phyloP scores from a whole-genome alignment of 495 filamentous ascomycete species.

The Evernia prunastri region DNA sequence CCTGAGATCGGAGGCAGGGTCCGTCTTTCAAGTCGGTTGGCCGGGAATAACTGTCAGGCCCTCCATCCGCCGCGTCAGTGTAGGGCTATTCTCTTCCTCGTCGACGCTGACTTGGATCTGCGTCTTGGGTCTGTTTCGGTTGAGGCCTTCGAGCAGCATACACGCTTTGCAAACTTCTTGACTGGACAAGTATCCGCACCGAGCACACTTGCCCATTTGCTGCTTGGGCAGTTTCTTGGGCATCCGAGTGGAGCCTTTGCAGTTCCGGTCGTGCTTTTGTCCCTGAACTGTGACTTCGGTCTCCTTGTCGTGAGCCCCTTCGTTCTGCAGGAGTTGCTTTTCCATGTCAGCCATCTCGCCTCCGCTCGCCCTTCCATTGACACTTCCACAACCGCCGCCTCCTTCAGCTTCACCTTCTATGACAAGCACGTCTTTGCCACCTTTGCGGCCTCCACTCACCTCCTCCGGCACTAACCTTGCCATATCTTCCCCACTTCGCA shows the following conservation, averaged over 20 bases:
- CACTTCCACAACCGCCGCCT: slow-evolving; percentile 67
- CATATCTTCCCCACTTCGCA: slow-evolving; percentile 94
- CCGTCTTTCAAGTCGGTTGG: background rate
- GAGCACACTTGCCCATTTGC: slow-evolving; percentile 74
- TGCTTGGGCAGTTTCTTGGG: slow-evolving; percentile 50
- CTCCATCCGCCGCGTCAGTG: slow-evolving; percentile 50
- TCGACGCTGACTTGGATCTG: slow-evolving; percentile 53
- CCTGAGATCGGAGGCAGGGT: background rate
- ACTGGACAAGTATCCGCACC: slow-evolving; percentile 92
- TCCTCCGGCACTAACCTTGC: slow-evolving; percentile 71
- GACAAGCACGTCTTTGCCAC: slow-evolving; percentile 23
- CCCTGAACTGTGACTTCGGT: slow-evolving; percentile 54
- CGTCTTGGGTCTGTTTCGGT: slow-evolving; percentile 80
- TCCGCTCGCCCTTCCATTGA: slow-evolving; percentile 61
- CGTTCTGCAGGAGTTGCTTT: slow-evolving; percentile 62
- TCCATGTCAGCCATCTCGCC: slow-evolving; percentile 95
- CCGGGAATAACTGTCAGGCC: slow-evolving; percentile 26
- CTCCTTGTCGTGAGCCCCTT: slow-evolving; percentile 58
- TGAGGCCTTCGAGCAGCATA: slow-evolving; percentile 79
- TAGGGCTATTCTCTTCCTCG: slow-evolving; percentile 48
- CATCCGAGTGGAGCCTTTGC: slow-evolving; percentile 26
- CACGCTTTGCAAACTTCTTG: slow-evolving; percentile 95
- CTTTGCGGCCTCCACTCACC: slow-evolving; percentile 32
- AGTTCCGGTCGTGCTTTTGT: slow-evolving; percentile 29
- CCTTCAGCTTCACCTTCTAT: slow-evolving; percentile 50